phyloP scores from a whole-genome alignment of 176 grass and related monocot species.

The Chrysopogon serrulatus region DNA sequence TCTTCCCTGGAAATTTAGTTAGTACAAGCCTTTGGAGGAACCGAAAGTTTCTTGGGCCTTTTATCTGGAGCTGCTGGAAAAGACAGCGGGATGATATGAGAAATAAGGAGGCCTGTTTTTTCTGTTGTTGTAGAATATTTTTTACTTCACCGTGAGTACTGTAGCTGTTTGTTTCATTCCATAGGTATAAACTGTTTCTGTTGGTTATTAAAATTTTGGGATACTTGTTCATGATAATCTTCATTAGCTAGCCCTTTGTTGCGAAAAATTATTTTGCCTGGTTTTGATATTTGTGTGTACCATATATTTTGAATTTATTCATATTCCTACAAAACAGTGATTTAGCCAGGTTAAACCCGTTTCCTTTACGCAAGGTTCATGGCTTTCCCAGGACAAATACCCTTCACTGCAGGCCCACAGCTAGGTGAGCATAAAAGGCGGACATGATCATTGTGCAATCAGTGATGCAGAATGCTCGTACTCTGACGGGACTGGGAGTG shows the following conservation, averaged over 20 bases:
- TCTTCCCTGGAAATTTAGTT: slow-evolving; percentile 15
- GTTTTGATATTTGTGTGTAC: background rate
- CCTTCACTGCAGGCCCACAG: background rate
- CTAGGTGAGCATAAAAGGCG: background rate
- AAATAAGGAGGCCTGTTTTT: slow-evolving; percentile 46
- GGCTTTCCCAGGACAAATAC: background rate
- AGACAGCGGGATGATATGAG: slow-evolving; percentile 8
- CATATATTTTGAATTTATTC: background rate
- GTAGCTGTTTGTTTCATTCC: slow-evolving; percentile 38
- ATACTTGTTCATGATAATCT: background rate
- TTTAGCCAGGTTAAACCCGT: background rate
- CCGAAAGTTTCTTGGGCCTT: slow-evolving; percentile 21
- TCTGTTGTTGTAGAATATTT: slow-evolving; percentile 50
- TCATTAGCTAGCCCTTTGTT: background rate
- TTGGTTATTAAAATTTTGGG: slow-evolving; percentile 31
- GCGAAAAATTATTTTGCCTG: background rate
- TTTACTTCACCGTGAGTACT: background rate
- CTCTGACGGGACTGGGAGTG: background rate
- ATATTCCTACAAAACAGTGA: background rate
- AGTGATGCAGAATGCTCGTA: background rate
- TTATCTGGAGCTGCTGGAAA: background rate
- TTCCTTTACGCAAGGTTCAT: no score
- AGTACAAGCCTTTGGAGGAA: slow-evolving; percentile 23
- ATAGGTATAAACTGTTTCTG: slow-evolving; percentile 24
- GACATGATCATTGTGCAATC: background rate